Evolutionary conservation across 2,329 filamentous ascomycete species (phyloP).

Genomic region (Whalleya microplaca): DNA sequence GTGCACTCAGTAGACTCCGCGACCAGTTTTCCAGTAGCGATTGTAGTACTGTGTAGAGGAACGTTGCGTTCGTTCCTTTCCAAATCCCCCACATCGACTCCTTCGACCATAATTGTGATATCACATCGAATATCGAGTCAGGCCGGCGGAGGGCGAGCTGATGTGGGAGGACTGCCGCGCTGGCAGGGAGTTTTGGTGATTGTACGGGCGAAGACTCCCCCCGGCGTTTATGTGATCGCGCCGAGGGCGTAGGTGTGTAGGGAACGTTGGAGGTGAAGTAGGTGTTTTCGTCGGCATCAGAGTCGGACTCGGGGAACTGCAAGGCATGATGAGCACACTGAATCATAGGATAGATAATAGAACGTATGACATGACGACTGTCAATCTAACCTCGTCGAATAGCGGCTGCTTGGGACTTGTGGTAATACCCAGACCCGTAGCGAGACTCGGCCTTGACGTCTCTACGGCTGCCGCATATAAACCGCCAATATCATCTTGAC

Average conservation of each 20-base stretch:
- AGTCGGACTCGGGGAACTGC: constrained; percentile 60
- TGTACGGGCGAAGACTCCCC: constrained; percentile 35
- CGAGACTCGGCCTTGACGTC: constrained; percentile 36
- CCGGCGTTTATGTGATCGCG: constrained; percentile 41
- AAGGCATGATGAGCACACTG: constrained; percentile 12
- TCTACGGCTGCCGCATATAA: constrained; percentile 36
- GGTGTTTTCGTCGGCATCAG: constrained; percentile 75
- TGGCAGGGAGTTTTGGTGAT: constrained; percentile 41
- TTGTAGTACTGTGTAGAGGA: constrained; percentile 85
- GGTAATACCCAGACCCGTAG: constrained; percentile 2
- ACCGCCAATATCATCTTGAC: constrained; percentile 54
- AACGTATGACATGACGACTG: no score
- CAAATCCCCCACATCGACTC: constrained; percentile 91
- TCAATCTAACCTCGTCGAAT: constrained; percentile 36
- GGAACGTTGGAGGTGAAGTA: constrained; percentile 77
- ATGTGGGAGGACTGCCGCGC: constrained; percentile 50
- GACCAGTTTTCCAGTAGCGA: constrained; percentile 92
- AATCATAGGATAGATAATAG: constrained; percentile 3
- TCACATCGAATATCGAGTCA: constrained; percentile 83
- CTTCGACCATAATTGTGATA: constrained; percentile 85
- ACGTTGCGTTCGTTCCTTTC: constrained; percentile 92
- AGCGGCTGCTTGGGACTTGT: constrained; percentile 40
- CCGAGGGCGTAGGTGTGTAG: constrained; percentile 56
- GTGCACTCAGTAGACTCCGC: constrained; percentile 83
- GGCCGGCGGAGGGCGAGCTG: constrained; percentile 73